Evolutionary conservation across 2,329 filamentous ascomycete genomes (phyloP), one percentile per base, ranked within the genome.

Genomic region (Plectosphaerella sp.): DNA sequence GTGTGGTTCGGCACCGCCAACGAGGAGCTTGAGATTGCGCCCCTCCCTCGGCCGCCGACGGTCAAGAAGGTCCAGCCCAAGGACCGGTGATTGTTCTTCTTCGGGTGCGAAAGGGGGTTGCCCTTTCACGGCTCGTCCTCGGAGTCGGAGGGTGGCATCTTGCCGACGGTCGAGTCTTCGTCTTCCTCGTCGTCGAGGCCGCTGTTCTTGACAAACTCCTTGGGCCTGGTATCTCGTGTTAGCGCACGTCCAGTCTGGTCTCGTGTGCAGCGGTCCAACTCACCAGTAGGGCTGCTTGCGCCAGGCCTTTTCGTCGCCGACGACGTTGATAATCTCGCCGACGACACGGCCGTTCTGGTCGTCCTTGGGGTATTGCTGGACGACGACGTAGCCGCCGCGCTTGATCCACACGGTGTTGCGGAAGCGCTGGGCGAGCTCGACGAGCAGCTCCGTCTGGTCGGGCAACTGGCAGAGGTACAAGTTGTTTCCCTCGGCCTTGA

Each of bases 361-460:
- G 37, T 86, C 75, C 2, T 80, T 76, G 28, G 78, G 77, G 22
- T 82, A 87, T 15, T 75, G 62, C 59, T 97, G 89, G 14, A 96
- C 79, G 11, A 97, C 72, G 28, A 97, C 91, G 68, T 87, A 97
- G 1, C 91, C 90, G 28, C 91, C 89, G 16, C 91, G 85, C 70
- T 89, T 92, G 67, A 97, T 88, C 89, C 91, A 97, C 57, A 97
- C 90, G 2, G 90, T 94, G 58, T 90, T 94, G 55, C 93, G 88
- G 67, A 97, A 97, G 41, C 86, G 84, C 24, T 90, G 76, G 10
- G 89, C 87, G 18, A 99, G 82, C 74, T 97, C 91, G 20, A 91
- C 86, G 16, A 95, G 74, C 39, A 93, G 70, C 7, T 78, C 72
- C 62, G 84, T 80, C 53, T 81, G 79, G 60, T 78, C 77, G 22